Percentiles rank a stretch among this genome's conserved stretches.
These are phyloP conservation scores for Microthlaspi erraticum DNA, from an alignment of 345 rosid species.

Conservation along the genomic window DNA sequence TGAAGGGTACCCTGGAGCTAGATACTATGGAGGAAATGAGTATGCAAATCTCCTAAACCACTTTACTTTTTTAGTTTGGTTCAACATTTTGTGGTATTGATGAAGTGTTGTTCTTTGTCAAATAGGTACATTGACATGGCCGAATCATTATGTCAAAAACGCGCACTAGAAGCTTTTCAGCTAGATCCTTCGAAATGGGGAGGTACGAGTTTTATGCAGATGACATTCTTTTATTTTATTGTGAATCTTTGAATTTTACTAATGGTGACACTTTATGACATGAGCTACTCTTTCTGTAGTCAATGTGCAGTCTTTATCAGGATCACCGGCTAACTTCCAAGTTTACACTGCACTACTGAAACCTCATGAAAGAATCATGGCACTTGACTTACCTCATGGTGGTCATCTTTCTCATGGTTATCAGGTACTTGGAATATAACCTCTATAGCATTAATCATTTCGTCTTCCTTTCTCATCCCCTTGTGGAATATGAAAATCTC, in stretches of 20 bases:
- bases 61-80: slow-evolving; percentile 7
- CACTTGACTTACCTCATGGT: slow-evolving; percentile 97
- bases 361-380: slow-evolving; percentile 98
- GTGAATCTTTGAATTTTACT: background rate
- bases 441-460: background rate
- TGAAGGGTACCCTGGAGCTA: slow-evolving; percentile 96
- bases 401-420: slow-evolving; percentile 99
- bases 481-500: too few relatives aligned
- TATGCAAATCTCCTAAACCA: slow-evolving; percentile 42
- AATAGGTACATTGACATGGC: slow-evolving; percentile 95
- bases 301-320: slow-evolving; percentile 93
- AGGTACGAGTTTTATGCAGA: slow-evolving; percentile 54
- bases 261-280: background rate
- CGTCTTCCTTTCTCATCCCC: background rate
- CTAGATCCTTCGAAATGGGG: slow-evolving; percentile 96
- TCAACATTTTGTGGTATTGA: background rate
- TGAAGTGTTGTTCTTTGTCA: background rate
- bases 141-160: slow-evolving; percentile 85
- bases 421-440: slow-evolving; percentile 60
- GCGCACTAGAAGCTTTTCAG: slow-evolving; percentile 84
- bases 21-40: slow-evolving; percentile 98
- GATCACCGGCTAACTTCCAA: slow-evolving; percentile 96
- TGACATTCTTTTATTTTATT: background rate
- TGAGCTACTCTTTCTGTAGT: slow-evolving; percentile 59
- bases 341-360: slow-evolving; percentile 86